Evolutionary conservation across 164 flowering plant genomes (phyloP).

Genomic region (Magnolia changhungtana): DNA sequence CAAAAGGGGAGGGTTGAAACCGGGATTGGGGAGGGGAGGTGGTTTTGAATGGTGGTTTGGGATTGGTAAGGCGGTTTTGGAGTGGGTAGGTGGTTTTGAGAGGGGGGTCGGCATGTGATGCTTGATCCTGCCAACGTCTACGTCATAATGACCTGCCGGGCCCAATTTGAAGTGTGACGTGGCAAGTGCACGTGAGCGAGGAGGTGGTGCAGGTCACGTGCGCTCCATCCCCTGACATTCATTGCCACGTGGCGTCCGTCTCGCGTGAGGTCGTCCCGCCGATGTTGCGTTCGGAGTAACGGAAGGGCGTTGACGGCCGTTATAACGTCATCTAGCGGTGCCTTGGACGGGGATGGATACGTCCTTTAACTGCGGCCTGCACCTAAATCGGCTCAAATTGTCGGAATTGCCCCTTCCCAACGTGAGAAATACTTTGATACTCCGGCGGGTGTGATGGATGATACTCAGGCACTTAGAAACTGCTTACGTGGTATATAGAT

Average conservation of each 20-base stretch:
- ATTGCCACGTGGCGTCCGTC: conserved; percentile 33
- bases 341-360: neutral
- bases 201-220: conserved; percentile 53
- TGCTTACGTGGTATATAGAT: too few species aligned
- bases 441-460: too few species aligned
- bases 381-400: too few species aligned
- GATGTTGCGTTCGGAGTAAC: neutral
- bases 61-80: neutral
- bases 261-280: conserved; percentile 55
- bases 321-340: neutral
- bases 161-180: conserved; percentile 16
- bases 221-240: conserved; percentile 53
- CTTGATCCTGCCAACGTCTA: conserved; percentile 16
- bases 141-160: conserved; percentile 23
- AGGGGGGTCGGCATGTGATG: conserved; percentile 28
- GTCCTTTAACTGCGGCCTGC: neutral
- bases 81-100: conserved; percentile 4
- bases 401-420: too few species aligned
- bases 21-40: neutral
- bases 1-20: neutral
- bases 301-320: neutral
- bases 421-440: too few species aligned
- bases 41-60: neutral
- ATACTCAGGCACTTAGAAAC: too few species aligned
- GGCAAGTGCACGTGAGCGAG: conserved; percentile 42